A percentile compares a stretch with the other conserved stretches of the same genome.
Conservation (phyloP, 257 asterid species). For the Henckelia pumila region DNA sequence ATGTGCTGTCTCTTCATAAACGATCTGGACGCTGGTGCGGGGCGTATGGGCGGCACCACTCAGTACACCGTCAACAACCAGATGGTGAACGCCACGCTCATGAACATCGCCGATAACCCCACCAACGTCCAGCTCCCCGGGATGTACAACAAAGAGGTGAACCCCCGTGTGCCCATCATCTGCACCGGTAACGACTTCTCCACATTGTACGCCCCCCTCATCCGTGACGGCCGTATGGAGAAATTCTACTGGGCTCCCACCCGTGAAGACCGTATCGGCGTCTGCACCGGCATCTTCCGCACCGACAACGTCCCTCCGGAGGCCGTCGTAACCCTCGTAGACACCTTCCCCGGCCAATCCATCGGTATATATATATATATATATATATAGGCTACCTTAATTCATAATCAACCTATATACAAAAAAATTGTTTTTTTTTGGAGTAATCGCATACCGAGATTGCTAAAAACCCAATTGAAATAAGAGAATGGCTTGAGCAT, state of each 20-base stretch:
- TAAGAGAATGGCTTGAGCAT: no score
- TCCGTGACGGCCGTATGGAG: background rate
- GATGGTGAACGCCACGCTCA: background rate
- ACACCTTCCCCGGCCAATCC: background rate
- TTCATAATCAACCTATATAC: no score
- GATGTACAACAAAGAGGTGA: background rate
- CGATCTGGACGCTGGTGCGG: background rate
- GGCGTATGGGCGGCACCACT: background rate
- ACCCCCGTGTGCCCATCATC: background rate
- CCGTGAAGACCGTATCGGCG: background rate
- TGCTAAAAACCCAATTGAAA: no score
- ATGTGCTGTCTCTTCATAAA: background rate
- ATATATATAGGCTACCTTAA: no score
- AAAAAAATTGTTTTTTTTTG: no score
- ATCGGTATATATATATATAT: no score
- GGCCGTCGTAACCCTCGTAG: background rate
- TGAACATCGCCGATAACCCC: background rate
- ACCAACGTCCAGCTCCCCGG: background rate
- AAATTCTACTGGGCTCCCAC: background rate
- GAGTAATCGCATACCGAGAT: no score
- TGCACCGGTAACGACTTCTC: background rate
- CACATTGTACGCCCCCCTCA: background rate
- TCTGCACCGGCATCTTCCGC: background rate
- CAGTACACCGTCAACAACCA: background rate
- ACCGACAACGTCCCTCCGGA: background rate